A percentile compares a stretch with the other conserved stretches of the same genome.
Conservation (phyloP, 441 rosid genomes). For the Populus hybrid region DNA sequence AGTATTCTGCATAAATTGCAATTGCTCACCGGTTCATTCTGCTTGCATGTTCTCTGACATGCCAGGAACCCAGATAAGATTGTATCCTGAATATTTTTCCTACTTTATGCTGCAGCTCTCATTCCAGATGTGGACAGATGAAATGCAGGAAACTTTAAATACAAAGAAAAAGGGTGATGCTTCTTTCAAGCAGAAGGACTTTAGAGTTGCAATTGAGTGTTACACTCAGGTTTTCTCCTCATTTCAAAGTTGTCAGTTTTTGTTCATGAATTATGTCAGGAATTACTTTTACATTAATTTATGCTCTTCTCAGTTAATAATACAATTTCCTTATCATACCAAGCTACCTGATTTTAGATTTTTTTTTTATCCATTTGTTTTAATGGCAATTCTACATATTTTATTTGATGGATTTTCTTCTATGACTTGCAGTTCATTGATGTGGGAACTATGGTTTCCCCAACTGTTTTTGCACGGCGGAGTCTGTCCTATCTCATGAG, state of each 20-base stretch:
- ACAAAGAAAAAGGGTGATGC: slow-evolving; percentile 83
- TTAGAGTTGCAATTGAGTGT: slow-evolving; percentile 57
- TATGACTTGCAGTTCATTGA: slow-evolving; percentile 52
- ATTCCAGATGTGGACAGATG: slow-evolving; percentile 98
- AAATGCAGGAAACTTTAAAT: slow-evolving; percentile 84
- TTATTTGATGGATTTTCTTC: background rate
- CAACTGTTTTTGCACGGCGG: slow-evolving; percentile 75
- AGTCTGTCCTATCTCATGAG: slow-evolving; percentile 73
- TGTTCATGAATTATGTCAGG: background rate
- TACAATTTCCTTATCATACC: background rate
- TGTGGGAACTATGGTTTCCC: slow-evolving; percentile 68
- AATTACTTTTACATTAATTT: background rate
- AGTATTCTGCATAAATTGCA: background rate
- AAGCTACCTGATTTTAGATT: no score
- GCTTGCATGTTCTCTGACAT: no score
- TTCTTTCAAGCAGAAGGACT: slow-evolving; percentile 78
- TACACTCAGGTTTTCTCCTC: slow-evolving; percentile 63
- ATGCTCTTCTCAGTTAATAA: background rate
- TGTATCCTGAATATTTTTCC: slow-evolving; percentile 5
- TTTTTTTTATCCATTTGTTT: background rate
- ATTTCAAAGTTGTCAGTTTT: background rate
- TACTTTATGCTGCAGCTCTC: slow-evolving; percentile 60
- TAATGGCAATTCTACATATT: background rate
- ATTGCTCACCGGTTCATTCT: background rate
- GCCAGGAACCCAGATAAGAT: background rate